phyloP scores from a whole-genome alignment of 371 early-diverging fungal genomes.

The Mucor plumbeus region DNA sequence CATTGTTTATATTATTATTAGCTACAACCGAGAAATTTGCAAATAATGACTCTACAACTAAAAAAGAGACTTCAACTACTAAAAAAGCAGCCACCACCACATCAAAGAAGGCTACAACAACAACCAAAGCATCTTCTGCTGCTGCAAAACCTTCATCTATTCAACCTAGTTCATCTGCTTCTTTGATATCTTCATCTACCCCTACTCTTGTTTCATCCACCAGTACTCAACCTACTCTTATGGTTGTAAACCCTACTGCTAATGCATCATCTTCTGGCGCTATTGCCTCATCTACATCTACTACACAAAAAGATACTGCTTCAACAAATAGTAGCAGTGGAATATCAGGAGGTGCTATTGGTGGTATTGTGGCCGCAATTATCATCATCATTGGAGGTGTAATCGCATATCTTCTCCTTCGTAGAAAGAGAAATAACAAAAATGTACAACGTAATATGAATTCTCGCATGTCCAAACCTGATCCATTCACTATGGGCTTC shows the following conservation, averaged over 20 bases:
- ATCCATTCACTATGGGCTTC: slow-evolving; percentile 58
- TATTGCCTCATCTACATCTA: slow-evolving; percentile 5
- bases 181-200: neutral
- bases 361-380: slow-evolving; percentile 52
- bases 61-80: neutral
- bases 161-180: neutral
- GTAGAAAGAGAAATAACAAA: slow-evolving; percentile 36
- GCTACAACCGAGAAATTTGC: neutral
- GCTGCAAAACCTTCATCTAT: neutral
- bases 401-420: slow-evolving; percentile 44
- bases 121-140: neutral
- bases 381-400: slow-evolving; percentile 36
- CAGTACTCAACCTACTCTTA: neutral
- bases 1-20: slow-evolving; percentile 5
- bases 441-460: slow-evolving; percentile 10
- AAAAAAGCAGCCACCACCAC: neutral
- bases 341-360: slow-evolving; percentile 55
- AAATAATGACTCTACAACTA: neutral
- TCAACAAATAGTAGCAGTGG: slow-evolving; percentile 22
- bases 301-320: neutral
- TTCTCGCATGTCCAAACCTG: slow-evolving; percentile 30
- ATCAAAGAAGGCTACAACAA: slow-evolving; percentile 6
- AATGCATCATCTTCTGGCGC: neutral
- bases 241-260: neutral
- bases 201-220: neutral